Base-by-base conservation (phyloP, 768 basidiomycete species). In the Phylloporus sp. region DNA sequence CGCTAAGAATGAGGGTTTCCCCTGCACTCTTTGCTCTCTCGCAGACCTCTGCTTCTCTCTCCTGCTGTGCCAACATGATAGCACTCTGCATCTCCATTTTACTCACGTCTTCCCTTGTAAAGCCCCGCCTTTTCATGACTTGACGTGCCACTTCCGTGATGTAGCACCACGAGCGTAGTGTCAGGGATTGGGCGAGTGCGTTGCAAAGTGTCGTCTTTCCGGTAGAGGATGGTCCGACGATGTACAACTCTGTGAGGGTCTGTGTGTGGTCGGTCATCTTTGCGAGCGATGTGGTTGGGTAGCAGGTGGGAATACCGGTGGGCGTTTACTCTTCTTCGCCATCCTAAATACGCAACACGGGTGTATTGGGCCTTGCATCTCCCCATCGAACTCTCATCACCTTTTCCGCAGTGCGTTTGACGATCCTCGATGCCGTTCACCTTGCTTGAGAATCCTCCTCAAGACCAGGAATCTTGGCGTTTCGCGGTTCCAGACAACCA, bases 191-290 rank as follows among this genome's bases (percentile, higher is more conserved):
- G 0, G 74, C 74, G 0, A 85, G 63, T 2, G 81, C 80, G 31
- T 74, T 64, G 62, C 81, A 85, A 4, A 86, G 73, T 0, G 84
- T 86, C 23, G 85, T 83, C 65, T 87, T 88, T n/a, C 85, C 85
- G 12, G 80, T 81, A 15, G 84, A 84, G 65, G 80, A 77, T 26
- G 80, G 80, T 6, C 80, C 81, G 42, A 82, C 65, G 38, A 83
- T 62, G 54, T 76, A 81, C 28, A 65, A n/a, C 41, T 66, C 65
- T 28, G 54, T 59, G 50, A 57, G 53, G 22, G 45, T 50, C n/a
- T 36, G 18, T 34, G 42, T 52, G 10, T 43, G 31, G 32, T 61
- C 54, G 35, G 50, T 20, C 64, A 66, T 65, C 42, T 41, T 41
- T 31, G 40, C 20, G 48, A 44, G 38, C 47, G 29, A 32, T 50